Evolutionary conservation across 495 filamentous ascomycete genomes (phyloP).

Genomic region (Penicillium parvum): DNA sequence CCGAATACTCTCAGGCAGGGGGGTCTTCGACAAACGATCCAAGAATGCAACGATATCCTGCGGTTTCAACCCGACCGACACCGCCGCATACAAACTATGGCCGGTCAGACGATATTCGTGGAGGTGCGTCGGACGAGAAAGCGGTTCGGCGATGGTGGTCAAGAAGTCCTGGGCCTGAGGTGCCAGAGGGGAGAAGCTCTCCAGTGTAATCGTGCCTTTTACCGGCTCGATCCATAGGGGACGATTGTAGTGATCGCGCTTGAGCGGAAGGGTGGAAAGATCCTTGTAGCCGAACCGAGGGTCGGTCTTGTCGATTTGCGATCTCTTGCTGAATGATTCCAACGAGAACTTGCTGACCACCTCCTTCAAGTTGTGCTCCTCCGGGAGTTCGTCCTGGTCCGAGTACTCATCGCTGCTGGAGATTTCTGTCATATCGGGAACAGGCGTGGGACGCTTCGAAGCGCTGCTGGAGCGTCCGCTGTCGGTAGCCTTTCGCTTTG

Average conservation of each 20-base stretch:
- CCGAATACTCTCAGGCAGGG: conserved; percentile 71
- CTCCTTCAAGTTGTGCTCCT: conserved; percentile 45
- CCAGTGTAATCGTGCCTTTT: conserved; percentile 84
- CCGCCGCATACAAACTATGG: conserved; percentile 91
- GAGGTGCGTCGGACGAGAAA: conserved; percentile 78
- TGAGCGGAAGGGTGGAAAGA: conserved; percentile 74
- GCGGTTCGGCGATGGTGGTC: conserved; percentile 90
- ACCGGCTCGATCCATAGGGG: conserved; percentile 88
- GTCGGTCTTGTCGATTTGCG: conserved; percentile 37
- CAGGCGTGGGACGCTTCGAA: conserved; percentile 64
- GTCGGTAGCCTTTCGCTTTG: conserved; percentile 72
- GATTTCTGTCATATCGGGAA: conserved; percentile 59
- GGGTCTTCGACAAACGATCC: conserved; percentile 81
- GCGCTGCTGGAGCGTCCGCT: conserved; percentile 53
- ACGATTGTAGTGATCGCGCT: conserved; percentile 80
- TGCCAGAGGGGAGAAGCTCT: conserved; percentile 86
- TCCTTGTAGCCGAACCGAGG: conserved; percentile 65
- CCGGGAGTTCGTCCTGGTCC: conserved; percentile 52
- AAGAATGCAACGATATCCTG: conserved; percentile 86
- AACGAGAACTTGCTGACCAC: conserved; percentile 66
- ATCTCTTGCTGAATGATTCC: conserved; percentile 44
- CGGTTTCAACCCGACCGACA: conserved; percentile 82
- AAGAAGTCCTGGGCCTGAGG: conserved; percentile 88
- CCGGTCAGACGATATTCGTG: conserved; percentile 92
- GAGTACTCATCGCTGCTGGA: conserved; percentile 68